Base-by-base conservation (phyloP, 371 early-diverging fungal genomes). In the Scutellospora calospora region DNA sequence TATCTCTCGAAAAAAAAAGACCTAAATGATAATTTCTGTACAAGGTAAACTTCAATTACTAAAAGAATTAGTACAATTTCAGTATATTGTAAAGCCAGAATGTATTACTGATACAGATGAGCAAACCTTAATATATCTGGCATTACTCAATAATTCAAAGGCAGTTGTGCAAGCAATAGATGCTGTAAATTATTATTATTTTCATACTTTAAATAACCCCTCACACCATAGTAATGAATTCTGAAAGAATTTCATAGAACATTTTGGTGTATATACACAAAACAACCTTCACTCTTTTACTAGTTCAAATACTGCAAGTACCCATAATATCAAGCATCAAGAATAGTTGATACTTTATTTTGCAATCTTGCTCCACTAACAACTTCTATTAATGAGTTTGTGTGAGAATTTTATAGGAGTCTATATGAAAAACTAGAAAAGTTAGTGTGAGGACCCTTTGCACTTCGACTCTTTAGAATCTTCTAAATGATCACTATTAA, bases 381-480 rank as follows among this genome's bases (percentile, higher is more conserved):
- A 55, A 55, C 8, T 22, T 55, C 5, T 55, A n/a, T 73, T 25
- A 73, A 73, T 51, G 9, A 52, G 20, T 73, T 73, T 31, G 0
- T 73, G 22, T 22, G 2, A 76, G 8, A 55, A 55, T 55, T n/a
- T 60, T 76, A 76, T 41, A 31, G 1, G 35, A 31, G 12, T 16
- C 27, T 55, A 74, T 74, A 55, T 60, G 35, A 41, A 5, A 14
- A 76, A 22, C 22, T 55, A 55, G 22, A 9, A 55, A 55, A 57
- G 18, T 60, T 76, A 38, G 11, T 12, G 9, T 76, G 76, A 57
- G 76, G 60, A 27, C 38, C 45, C 1, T 74, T 74, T 55, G 75
- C 57, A 33, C 75, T 57, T 1, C 25, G 27, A 57, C 0, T 1
- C 1, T 74, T 76, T 41, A 41, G 60, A 25, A 31, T 76, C 14